Conservation (phyloP, 2,329 filamentous ascomycete genomes). For the Byssochlamys sp. region DNA sequence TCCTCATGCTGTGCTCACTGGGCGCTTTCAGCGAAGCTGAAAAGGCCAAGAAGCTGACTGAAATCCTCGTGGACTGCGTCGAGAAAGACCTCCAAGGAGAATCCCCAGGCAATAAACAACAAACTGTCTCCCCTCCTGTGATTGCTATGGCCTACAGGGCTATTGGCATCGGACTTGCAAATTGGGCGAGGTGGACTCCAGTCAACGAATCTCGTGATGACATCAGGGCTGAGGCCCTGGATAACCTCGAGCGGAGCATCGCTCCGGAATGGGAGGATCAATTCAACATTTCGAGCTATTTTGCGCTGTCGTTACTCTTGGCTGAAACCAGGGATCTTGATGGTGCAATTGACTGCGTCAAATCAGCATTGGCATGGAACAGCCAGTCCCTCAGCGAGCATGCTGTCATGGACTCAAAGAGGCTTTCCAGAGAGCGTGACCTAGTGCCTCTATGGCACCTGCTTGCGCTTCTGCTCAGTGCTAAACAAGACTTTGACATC, state of each 20-base stretch:
- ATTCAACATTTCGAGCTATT: constrained; percentile 66
- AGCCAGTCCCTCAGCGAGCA: constrained; percentile 12
- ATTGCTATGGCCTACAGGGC: constrained; percentile 69
- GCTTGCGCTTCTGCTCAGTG: constrained; percentile 72
- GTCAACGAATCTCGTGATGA: constrained; percentile 61
- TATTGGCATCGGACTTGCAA: constrained; percentile 73
- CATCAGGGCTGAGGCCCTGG: constrained; percentile 67
- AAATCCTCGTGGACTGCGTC: constrained; percentile 66
- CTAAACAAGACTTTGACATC: constrained; percentile 72
- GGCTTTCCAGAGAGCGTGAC: constrained; percentile 33
- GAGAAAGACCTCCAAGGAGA: constrained; percentile 44
- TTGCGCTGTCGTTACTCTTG: constrained; percentile 71
- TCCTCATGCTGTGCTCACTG: constrained; percentile 72
- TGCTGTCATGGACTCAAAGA: constrained; percentile 26
- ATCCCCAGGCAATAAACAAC: constrained; percentile 7
- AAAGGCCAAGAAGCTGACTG: constrained; percentile 62
- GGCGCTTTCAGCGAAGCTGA: constrained; percentile 65
- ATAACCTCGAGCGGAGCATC: constrained; percentile 63
- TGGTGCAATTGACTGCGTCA: constrained; percentile 71
- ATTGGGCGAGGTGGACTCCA: constrained; percentile 75
- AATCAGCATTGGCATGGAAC: constrained; percentile 58
- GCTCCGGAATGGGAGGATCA: constrained; percentile 56
- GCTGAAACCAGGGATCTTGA: constrained; percentile 76
- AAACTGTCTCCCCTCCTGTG: constrained; percentile 47
- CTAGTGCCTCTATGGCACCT: constrained; percentile 86